These are phyloP conservation scores for Candida endomychidarum DNA, from an alignment of 805 yeast genomes.

Conservation along the genomic window DNA sequence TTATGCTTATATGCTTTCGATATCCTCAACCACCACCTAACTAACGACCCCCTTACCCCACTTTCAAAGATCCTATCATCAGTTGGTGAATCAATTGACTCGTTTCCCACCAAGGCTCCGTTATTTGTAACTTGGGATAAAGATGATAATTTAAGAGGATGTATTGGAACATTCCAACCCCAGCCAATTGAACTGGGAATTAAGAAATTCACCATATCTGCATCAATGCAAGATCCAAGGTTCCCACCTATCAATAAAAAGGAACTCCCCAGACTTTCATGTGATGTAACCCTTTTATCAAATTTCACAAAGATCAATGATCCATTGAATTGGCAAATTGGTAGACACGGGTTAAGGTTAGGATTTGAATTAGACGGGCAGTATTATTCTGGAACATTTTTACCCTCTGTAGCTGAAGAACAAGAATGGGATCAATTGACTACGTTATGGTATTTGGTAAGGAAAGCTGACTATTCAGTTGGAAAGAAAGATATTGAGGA, in stretches of 20 bases:
- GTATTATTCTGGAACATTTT: conserved; percentile 69
- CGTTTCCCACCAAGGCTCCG: conserved; percentile 44
- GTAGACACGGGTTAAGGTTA: conserved; percentile 77
- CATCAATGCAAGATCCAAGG: conserved; percentile 76
- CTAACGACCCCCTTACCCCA: conserved; percentile 15
- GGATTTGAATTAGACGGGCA: conserved; percentile 43
- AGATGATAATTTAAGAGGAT: conserved; percentile 64
- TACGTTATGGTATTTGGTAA: conserved; percentile 68
- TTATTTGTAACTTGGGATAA: conserved; percentile 88
- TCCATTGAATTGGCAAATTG: conserved; percentile 75
- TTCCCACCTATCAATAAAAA: conserved; percentile 58
- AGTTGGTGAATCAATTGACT: conserved; percentile 12
- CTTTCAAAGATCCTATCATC: conserved; percentile 17
- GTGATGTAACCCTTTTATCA: conserved; percentile 62
- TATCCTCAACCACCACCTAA: conserved; percentile 24
- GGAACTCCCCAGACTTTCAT: conserved; percentile 59
- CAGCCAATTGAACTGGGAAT: conserved; percentile 58
- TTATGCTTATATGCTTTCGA: conserved; percentile 42
- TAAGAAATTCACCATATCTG: conserved; percentile 53
- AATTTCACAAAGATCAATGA: conserved; percentile 54
- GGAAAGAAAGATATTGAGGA: conserved; percentile 17
- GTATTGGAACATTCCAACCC: conserved; percentile 82
- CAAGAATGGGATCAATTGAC: conserved; percentile 77
- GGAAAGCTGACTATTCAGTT: conserved; percentile 60
- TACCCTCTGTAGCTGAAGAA: conserved; percentile 88